Base-by-base conservation (phyloP, 371 early-diverging fungal species). In the Capniomyces stellatus region DNA sequence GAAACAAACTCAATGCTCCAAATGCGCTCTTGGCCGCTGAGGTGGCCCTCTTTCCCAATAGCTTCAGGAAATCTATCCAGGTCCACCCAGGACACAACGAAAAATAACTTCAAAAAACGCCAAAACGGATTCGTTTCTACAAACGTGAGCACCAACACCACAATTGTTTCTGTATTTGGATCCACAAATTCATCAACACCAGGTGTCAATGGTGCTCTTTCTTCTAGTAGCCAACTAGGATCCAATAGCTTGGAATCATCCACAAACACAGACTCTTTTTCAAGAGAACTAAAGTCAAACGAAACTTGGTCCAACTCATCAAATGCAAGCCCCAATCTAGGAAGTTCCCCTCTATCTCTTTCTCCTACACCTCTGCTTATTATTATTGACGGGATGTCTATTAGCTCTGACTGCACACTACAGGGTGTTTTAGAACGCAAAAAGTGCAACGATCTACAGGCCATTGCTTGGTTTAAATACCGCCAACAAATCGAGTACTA, bases 401-500 rank as follows among this genome's bases (percentile, higher is more conserved):
- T 67, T 24, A 48, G 61, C 41, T 59, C 60, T 0, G 58, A 67
- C 54, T 67, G 68, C 51, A 13, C 1, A 0, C 51, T 48, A 1
- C 61, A 66, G 22, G 57, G 60, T 10, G 59, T 67, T 12, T 31
- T 47, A 1, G 43, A 55, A 23, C 23, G 52, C 6, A 58, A 64
- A 24, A 54, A 58, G 19, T 67, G 68, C 46, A 60, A 64, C 13
- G 56, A 60, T 29, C 63, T 62, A 63, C 68, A 67, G 64, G 68
- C 68, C 19, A 59, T 67, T 42, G 60, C 68, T 3, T 67, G 68
- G 68, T 67, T 67, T 54, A 64, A 56, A 30, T 67, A 67, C 41
- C 46, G 68, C 15, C 68, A 67, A 52, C 68, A 67, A 57, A 43
- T 67, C 29, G 63, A 63, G 64, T 67, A 67, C 51, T 64, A 67